phyloP scores from a whole-genome alignment of 2,329 filamentous ascomycete genomes.

The Calonectria crousiana region DNA sequence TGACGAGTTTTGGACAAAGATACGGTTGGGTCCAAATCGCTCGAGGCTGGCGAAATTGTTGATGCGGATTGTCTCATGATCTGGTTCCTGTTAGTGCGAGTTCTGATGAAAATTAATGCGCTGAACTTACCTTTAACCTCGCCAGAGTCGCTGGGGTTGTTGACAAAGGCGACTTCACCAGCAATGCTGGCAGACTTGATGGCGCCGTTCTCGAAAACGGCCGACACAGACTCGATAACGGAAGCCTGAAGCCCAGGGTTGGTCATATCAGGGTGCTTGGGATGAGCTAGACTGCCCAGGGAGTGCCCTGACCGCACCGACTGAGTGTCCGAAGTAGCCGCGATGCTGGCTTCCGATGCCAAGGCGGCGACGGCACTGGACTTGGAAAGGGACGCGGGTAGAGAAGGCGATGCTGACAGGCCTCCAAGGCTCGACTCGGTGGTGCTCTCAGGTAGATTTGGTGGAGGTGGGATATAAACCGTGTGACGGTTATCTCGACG shows the following conservation, averaged over 20 bases:
- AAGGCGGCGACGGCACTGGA: conserved; percentile 64
- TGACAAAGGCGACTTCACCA: conserved; percentile 90
- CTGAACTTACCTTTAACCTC: conserved; percentile 61
- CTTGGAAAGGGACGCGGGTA: conserved; percentile 40
- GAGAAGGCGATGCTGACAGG: conserved; percentile 36
- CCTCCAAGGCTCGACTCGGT: conserved; percentile 37
- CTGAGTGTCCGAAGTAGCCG: conserved; percentile 81
- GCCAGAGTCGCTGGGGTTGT: conserved; percentile 69
- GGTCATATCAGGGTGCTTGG: conserved; percentile 85
- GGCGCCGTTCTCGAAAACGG: conserved; percentile 80
- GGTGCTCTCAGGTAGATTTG: conserved; percentile 50
- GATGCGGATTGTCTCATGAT: conserved; percentile 78
- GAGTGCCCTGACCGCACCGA: conserved; percentile 92
- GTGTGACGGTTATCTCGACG: conserved; percentile 94
- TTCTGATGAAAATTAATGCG: too few relatives aligned
- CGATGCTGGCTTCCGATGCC: conserved; percentile 72
- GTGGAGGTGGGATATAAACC: conserved; percentile 76
- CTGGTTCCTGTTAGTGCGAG: conserved; percentile 47
- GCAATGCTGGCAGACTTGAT: conserved; percentile 80
- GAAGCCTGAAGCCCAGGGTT: conserved; percentile 87
- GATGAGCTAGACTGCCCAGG: conserved; percentile 74
- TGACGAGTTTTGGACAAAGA: conserved; percentile 81
- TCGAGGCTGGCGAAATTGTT: conserved; percentile 92
- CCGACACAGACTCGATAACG: conserved; percentile 91
- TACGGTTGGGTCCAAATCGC: conserved; percentile 92